Conservation (phyloP, 495 filamentous ascomycete species). For the Podospora pseudopauciseta region DNA sequence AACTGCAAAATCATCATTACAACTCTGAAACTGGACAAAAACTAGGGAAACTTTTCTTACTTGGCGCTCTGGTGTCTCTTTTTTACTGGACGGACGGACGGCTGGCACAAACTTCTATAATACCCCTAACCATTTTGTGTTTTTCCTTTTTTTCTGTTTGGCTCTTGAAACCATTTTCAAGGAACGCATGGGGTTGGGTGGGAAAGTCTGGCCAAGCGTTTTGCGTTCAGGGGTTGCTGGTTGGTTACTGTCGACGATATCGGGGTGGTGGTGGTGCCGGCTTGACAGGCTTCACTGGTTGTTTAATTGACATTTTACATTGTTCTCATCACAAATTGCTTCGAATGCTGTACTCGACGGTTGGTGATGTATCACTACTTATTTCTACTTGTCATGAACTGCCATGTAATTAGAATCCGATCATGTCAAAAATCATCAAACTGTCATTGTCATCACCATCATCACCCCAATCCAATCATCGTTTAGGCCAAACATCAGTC, state of each 20-base stretch:
- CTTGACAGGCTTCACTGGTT: not conserved
- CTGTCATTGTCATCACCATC: not conserved
- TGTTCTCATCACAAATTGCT: not conserved
- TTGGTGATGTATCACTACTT: not conserved
- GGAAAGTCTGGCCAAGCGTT: not conserved
- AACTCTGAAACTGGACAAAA: not conserved
- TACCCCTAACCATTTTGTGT: not conserved
- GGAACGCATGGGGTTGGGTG: not conserved
- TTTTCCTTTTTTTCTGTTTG: not conserved
- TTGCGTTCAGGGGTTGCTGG: not conserved
- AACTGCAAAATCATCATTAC: not conserved
- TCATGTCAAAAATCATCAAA: not conserved
- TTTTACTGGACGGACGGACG: not conserved
- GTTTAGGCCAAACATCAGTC: not conserved
- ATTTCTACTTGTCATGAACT: not conserved
- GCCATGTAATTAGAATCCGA: not conserved
- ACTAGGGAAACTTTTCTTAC: not conserved
- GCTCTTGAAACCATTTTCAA: not conserved
- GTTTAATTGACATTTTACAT: constrained; percentile 1
- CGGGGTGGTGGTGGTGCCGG: not conserved
- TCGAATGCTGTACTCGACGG: not conserved
- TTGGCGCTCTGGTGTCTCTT: not conserved
- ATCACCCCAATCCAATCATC: not conserved
- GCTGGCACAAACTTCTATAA: not conserved
- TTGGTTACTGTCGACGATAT: not conserved